Conservation (phyloP, 352 stramenopile species). For the Globisporangium nodosum region DNA sequence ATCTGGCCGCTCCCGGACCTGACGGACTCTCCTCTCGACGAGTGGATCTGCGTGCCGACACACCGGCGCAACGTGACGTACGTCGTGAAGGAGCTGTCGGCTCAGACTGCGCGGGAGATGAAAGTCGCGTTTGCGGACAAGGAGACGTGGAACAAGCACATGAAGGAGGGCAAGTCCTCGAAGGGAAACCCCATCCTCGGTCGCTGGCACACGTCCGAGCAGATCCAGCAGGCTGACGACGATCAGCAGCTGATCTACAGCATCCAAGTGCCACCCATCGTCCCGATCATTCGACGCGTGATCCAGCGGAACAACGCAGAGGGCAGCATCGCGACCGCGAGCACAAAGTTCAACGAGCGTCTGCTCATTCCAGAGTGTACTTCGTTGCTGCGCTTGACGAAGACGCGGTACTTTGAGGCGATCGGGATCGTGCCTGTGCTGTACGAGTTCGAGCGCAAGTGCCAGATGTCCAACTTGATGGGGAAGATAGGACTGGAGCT, state of each 20-base stretch:
- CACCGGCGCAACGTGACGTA: constrained; percentile 70
- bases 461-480: constrained; percentile 87
- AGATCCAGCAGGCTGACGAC: constrained; percentile 48
- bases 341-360: constrained; percentile 75
- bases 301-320: constrained; percentile 76
- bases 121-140: constrained; percentile 42
- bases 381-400: constrained; percentile 50
- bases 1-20: constrained; percentile 53
- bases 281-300: constrained; percentile 76
- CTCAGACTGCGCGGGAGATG: constrained; percentile 38
- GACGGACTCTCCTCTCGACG: constrained; percentile 18
- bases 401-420: constrained; percentile 71
- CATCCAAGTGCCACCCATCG: constrained; percentile 67
- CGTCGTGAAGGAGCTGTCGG: constrained; percentile 37
- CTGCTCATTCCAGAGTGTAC: constrained; percentile 69
- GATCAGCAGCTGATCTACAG: constrained; percentile 61
- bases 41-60: constrained; percentile 76
- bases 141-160: constrained; percentile 35
- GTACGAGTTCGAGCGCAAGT: constrained; percentile 87
- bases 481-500: constrained; percentile 64
- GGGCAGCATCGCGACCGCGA: constrained; percentile 43
- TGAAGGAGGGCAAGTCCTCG: constrained; percentile 62
- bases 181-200: constrained; percentile 72
- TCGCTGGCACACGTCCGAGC: constrained; percentile 64
- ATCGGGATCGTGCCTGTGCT: constrained; percentile 80